These are phyloP conservation scores for Taphrina pruni DNA, from an alignment of 1,139 yeast species.

Conservation along the genomic window DNA sequence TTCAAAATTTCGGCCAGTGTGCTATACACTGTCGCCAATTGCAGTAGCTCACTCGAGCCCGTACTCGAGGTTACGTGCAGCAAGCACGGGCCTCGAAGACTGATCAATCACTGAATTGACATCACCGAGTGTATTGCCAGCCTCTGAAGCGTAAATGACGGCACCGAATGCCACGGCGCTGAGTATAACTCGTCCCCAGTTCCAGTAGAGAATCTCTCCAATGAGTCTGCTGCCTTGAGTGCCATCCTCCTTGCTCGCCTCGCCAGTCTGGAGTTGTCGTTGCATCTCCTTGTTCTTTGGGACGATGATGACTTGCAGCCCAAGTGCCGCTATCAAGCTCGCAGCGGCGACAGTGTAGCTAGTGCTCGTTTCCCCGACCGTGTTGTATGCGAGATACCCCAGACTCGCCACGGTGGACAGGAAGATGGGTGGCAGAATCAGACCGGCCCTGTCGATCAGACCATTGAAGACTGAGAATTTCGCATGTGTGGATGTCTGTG, in stretches of 20 bases:
- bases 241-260: constrained; percentile 24
- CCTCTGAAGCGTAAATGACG: constrained; percentile 24
- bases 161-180: constrained; percentile 28
- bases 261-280: constrained; percentile 5
- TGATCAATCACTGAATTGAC: background rate
- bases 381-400: constrained; percentile 14
- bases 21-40: too few species aligned
- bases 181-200: constrained; percentile 27
- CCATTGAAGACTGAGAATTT: constrained; percentile 33
- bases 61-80: constrained; percentile 31
- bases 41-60: constrained; percentile 16
- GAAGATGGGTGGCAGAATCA: constrained; percentile 27
- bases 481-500: constrained; percentile 23
- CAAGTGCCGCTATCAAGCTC: background rate
- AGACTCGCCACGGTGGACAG: constrained; percentile 20
- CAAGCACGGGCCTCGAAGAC: constrained; percentile 3
- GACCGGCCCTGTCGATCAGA: constrained; percentile 21
- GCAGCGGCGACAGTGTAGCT: constrained; percentile 21
- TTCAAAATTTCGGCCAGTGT: background rate
- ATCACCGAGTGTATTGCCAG: background rate
- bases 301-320: constrained; percentile 26
- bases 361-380: constrained; percentile 3
- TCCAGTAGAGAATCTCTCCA: constrained; percentile 32
- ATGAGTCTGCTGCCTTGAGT: constrained; percentile 14
- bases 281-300: constrained; percentile 37